Evolutionary conservation across 208 protist genomes (phyloP).

Genomic region (Acanthamoeba sp.): DNA sequence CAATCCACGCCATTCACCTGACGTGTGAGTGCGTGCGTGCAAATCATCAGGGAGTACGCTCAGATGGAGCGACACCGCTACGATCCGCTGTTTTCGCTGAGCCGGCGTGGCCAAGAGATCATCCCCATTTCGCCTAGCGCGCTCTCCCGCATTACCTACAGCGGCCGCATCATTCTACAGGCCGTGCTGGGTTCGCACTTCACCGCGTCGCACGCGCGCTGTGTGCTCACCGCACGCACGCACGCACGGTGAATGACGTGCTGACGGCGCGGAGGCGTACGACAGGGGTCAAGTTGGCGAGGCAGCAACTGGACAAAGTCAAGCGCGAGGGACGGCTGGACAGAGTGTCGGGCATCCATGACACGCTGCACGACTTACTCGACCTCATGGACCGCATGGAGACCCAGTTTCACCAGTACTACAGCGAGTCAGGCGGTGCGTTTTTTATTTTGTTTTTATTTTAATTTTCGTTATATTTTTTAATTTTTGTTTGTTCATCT

Average conservation of each 20-base stretch:
- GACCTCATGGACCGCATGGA: slow-evolving; percentile 28
- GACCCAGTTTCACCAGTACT: neutral
- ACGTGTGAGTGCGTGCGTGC: too few species aligned
- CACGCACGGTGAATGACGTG: neutral
- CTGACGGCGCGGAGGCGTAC: too few species aligned
- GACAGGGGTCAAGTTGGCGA: neutral
- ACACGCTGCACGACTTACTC: neutral
- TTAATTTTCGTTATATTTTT: neutral
- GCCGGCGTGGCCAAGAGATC: neutral
- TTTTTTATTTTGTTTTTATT: neutral
- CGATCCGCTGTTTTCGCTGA: neutral
- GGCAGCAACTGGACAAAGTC: neutral
- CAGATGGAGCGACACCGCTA: neutral
- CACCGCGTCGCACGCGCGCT: too few species aligned
- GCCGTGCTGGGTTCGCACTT: neutral
- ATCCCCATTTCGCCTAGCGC: neutral
- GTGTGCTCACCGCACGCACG: neutral
- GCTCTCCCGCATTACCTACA: neutral
- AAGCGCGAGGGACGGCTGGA: neutral
- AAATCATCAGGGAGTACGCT: neutral
- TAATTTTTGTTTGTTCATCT: too few species aligned
- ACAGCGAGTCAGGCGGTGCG: neutral
- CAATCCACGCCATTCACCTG: neutral
- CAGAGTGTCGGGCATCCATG: neutral
- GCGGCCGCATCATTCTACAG: neutral